Conservation (phyloP, 371 early-diverging fungal species). For the Homolaphlyctis polyrhiza region DNA sequence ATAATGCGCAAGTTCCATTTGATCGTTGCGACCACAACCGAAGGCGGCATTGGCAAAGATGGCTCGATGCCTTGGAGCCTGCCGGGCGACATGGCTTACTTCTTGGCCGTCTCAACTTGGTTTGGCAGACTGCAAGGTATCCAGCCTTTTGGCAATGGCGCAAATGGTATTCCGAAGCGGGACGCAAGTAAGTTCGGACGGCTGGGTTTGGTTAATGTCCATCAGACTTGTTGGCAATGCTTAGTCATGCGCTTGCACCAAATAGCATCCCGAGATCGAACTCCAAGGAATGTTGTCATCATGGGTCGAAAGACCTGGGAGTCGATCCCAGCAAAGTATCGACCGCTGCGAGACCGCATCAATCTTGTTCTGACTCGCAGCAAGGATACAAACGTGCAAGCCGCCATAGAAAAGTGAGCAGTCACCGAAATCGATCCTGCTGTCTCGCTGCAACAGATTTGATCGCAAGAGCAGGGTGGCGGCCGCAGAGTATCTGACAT, state of each 20-base stretch:
- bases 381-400: too few relatives aligned
- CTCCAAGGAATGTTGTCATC: conserved; percentile 84
- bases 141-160: too few relatives aligned
- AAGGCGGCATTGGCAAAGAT: conserved; percentile 72
- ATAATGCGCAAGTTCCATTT: conserved; percentile 12
- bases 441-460: background rate
- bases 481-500: too few relatives aligned
- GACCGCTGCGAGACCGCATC: conserved; percentile 68
- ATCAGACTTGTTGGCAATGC: background rate
- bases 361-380: conserved; percentile 82
- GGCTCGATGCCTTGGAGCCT: conserved; percentile 81
- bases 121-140: conserved; percentile 6
- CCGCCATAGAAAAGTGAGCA: background rate
- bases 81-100: conserved; percentile 79
- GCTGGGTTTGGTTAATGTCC: background rate
- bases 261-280: background rate
- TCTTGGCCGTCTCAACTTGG: conserved; percentile 60
- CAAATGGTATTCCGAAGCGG: too few relatives aligned
- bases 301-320: conserved; percentile 91
- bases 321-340: conserved; percentile 69
- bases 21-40: conserved; percentile 71
- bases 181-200: too few relatives aligned
- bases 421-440: background rate
- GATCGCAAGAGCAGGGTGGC: too few relatives aligned
- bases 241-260: background rate